Evolutionary conservation across 495 filamentous ascomycete species (phyloP).

Genomic region (Filosporella fistucella): DNA sequence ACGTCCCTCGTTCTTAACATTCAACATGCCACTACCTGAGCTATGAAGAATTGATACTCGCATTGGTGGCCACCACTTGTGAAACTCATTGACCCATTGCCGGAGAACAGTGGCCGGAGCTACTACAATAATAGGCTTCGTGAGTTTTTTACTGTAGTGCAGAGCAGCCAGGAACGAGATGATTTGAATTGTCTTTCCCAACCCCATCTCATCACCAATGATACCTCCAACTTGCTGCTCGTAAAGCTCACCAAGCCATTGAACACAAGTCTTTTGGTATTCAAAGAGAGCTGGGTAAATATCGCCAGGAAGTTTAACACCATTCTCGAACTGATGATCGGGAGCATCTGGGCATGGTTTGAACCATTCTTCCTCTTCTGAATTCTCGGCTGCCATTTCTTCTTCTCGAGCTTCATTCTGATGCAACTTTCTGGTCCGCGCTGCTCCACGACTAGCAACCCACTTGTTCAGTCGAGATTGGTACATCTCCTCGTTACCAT

Average conservation of each 20-base stretch:
- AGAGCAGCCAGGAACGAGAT: constrained; percentile 88
- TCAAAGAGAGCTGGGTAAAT: constrained; percentile 86
- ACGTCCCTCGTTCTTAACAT: constrained; percentile 61
- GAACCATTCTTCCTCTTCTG: constrained; percentile 71
- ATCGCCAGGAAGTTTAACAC: constrained; percentile 80
- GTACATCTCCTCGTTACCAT: constrained; percentile 85
- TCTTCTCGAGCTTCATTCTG: constrained; percentile 27
- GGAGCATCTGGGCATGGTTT: constrained; percentile 76
- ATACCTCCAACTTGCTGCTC: constrained; percentile 87
- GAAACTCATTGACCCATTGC: constrained; percentile 98
- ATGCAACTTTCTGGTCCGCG: constrained; percentile 36
- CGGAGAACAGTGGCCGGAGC: constrained; percentile 91
- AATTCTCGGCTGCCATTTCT: constrained; percentile 20
- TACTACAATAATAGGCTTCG: constrained; percentile 81
- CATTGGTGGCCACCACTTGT: constrained; percentile 94
- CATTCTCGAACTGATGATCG: constrained; percentile 68
- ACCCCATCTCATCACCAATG: constrained; percentile 95
- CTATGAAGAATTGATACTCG: constrained; percentile 92
- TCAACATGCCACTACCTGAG: constrained; percentile 93
- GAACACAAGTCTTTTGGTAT: constrained; percentile 92
- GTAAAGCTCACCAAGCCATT: constrained; percentile 96
- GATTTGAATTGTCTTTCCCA: constrained; percentile 93
- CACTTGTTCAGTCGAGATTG: constrained; percentile 72
- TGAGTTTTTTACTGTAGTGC: constrained; percentile 81
- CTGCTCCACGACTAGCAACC: constrained; percentile 58